Conservation (phyloP, 768 basidiomycete species). For the Pisolithus tinctorius region DNA sequence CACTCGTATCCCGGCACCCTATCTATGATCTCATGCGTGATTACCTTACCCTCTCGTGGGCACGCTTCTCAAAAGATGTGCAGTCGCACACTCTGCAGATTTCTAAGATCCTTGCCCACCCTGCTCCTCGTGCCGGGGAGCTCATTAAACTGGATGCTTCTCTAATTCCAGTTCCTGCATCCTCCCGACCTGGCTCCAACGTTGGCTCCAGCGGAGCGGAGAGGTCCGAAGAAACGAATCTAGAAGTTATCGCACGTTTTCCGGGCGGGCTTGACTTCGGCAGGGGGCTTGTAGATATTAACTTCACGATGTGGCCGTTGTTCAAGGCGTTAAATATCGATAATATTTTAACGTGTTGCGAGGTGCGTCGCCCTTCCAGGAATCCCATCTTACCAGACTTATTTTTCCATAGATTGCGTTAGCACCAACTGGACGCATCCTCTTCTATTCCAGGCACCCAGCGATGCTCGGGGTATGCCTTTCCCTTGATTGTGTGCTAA, state of each 20-base stretch:
- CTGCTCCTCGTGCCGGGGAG: slow-evolving; percentile 82
- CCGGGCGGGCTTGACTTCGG: slow-evolving; percentile 94
- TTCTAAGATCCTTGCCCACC: slow-evolving; percentile 80
- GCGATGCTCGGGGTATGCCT: slow-evolving; percentile 76
- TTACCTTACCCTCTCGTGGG: slow-evolving; percentile 93
- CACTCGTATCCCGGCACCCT: slow-evolving; percentile 84
- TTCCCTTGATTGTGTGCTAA: background rate
- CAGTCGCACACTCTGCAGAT: slow-evolving; percentile 89
- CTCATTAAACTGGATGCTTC: slow-evolving; percentile 82
- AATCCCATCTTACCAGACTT: background rate
- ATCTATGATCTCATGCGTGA: slow-evolving; percentile 95
- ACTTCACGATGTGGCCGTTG: slow-evolving; percentile 95
- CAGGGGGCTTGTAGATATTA: slow-evolving; percentile 84
- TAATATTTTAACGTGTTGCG: slow-evolving; percentile 88
- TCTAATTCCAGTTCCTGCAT: slow-evolving; percentile 34
- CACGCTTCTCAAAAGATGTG: slow-evolving; percentile 89
- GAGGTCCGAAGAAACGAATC: slow-evolving; percentile 34
- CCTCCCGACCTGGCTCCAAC: slow-evolving; percentile 35
- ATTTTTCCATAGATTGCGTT: slow-evolving; percentile 58
- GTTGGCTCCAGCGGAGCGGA: slow-evolving; percentile 24
- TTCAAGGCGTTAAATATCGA: slow-evolving; percentile 92
- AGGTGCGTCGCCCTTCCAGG: slow-evolving; percentile 39
- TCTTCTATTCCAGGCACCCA: slow-evolving; percentile 86
- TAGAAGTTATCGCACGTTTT: slow-evolving; percentile 86
- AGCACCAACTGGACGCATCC: slow-evolving; percentile 76